phyloP scores from a whole-genome alignment of 169 alveolate species.

The Eimeria tenella region DNA sequence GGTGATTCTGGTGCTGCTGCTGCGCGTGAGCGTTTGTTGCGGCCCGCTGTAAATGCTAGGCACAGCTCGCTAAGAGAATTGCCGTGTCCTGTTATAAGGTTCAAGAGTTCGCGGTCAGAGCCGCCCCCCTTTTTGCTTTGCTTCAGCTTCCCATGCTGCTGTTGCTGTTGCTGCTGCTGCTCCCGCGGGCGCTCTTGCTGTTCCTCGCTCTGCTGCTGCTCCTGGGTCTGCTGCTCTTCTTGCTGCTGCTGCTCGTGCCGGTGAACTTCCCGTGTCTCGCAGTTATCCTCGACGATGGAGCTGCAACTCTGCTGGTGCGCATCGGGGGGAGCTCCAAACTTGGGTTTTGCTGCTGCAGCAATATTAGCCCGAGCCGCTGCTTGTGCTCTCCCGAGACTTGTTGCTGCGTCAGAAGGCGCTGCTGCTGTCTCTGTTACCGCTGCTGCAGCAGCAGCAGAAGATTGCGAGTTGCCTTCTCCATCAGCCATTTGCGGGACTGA shows the following conservation, averaged over 20 bases:
- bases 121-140: slow-evolving; percentile 8
- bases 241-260: no score
- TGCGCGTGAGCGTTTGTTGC: neutral
- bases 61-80: slow-evolving; percentile 52
- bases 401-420: neutral
- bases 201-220: neutral
- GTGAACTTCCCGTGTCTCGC: no score
- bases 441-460: slow-evolving; percentile 18
- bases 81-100: slow-evolving; percentile 37
- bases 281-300: no score
- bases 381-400: neutral
- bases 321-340: neutral
- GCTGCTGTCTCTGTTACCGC: neutral
- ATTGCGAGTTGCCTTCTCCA: neutral
- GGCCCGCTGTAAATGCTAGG: slow-evolving; percentile 9
- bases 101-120: slow-evolving; percentile 23
- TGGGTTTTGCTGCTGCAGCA: neutral
- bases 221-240: no score
- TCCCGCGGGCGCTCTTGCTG: neutral
- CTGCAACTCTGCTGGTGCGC: no score
- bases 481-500: neutral
- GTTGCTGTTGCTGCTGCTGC: neutral
- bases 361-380: neutral
- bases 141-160: neutral
- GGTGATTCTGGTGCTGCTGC: slow-evolving; percentile 26